phyloP scores from a whole-genome alignment of 345 rosid genomes.

The Brassica rapa region DNA sequence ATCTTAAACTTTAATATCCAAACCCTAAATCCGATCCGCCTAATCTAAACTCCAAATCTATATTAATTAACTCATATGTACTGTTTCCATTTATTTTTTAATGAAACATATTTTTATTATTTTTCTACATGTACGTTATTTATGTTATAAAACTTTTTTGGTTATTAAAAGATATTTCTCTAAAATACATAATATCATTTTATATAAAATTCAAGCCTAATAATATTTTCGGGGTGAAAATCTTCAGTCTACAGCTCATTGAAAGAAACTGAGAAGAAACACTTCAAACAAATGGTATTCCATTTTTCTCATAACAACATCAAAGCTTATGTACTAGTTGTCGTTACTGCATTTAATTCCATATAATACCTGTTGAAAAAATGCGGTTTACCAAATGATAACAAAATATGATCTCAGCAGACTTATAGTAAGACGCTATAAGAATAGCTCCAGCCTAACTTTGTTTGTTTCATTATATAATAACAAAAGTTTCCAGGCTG shows the following conservation, averaged over 20 bases:
- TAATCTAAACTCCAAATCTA: too few species aligned
- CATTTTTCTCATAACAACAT: not conserved
- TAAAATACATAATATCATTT: not conserved
- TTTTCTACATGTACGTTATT: too few species aligned
- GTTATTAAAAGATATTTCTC: too few species aligned
- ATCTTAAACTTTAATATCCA: too few species aligned
- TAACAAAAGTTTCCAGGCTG: constrained; percentile 11
- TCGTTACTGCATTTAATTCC: not conserved
- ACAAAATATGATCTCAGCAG: not conserved
- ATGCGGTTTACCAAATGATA: not conserved
- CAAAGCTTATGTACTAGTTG: not conserved
- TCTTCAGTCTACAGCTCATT: constrained; percentile 52
- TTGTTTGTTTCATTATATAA: not conserved
- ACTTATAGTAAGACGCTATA: not conserved
- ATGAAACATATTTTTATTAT: too few species aligned
- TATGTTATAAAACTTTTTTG: too few species aligned
- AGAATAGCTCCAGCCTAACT: not conserved
- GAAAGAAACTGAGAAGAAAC: constrained; percentile 21
- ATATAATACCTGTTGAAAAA: not conserved
- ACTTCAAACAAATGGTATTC: constrained; percentile 17
- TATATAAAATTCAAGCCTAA: not conserved
- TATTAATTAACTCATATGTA: too few species aligned
- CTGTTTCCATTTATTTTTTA: too few species aligned
- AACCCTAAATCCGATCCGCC: too few species aligned
- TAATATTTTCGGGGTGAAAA: not conserved